These are phyloP conservation scores for Cryphonectria parasitica DNA, from an alignment of 2,329 filamentous ascomycete species.

Conservation along the genomic window DNA sequence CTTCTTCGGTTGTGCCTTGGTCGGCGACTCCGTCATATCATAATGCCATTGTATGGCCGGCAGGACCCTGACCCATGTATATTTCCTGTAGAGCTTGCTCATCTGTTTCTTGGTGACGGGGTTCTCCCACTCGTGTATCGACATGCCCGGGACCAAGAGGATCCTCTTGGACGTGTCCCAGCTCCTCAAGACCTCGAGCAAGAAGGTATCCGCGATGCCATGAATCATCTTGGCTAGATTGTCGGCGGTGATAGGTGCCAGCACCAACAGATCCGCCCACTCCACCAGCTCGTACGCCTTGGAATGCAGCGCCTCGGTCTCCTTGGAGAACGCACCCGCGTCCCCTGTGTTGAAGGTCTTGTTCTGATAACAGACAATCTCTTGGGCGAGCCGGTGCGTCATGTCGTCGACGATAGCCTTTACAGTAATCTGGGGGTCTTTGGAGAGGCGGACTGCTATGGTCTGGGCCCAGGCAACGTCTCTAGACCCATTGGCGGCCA, in stretches of 20 bases:
- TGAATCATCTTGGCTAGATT: constrained; percentile 85
- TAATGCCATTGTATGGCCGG: constrained; percentile 84
- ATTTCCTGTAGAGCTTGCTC: constrained; percentile 79
- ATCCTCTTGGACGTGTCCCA: constrained; percentile 90
- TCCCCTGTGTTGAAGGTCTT: constrained; percentile 32
- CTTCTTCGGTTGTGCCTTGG: constrained; percentile 46
- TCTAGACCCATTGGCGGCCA: constrained; percentile 67
- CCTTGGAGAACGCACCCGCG: constrained; percentile 42
- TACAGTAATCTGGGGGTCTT: constrained; percentile 64
- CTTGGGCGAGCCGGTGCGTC: constrained; percentile 64
- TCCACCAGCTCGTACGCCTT: constrained; percentile 71
- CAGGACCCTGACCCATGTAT: constrained; percentile 85
- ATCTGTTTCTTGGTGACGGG: constrained; percentile 87
- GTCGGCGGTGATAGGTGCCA: constrained; percentile 84
- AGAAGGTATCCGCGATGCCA: constrained; percentile 78
- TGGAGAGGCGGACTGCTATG: constrained; percentile 69
- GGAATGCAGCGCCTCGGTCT: constrained; percentile 56
- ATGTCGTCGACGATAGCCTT: constrained; percentile 68
- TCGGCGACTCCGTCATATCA: constrained; percentile 43
- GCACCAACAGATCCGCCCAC: constrained; percentile 86
- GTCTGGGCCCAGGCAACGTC: constrained; percentile 69
- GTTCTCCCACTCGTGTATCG: constrained; percentile 85
- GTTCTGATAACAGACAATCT: constrained; percentile 64
- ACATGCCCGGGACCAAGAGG: constrained; percentile 86
- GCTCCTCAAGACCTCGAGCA: constrained; percentile 79